These are phyloP conservation scores for Melanogaster broomeanus DNA, from an alignment of 768 basidiomycete genomes.

Conservation along the genomic window DNA sequence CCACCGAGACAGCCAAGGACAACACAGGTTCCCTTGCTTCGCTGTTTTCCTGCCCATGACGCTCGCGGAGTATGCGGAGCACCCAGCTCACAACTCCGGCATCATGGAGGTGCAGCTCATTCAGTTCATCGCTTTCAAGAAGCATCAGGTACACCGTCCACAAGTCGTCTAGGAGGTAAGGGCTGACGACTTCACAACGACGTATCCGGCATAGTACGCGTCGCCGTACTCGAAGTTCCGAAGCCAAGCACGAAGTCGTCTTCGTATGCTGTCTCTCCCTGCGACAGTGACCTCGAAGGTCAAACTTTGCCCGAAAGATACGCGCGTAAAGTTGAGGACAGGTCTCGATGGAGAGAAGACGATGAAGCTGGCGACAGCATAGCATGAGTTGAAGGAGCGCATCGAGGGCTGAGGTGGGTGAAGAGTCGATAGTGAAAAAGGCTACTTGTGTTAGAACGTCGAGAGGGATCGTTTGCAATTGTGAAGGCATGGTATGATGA, in stretches of 20 bases:
- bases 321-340: slow-evolving; percentile 59
- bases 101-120: slow-evolving; percentile 44
- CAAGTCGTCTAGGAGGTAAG: slow-evolving; percentile 44
- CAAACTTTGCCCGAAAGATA: slow-evolving; percentile 54
- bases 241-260: slow-evolving; percentile 42
- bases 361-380: slow-evolving; percentile 46
- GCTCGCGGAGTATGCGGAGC: slow-evolving; percentile 21
- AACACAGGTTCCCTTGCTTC: slow-evolving; percentile 15
- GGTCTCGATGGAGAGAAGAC: slow-evolving; percentile 40
- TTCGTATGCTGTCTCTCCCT: slow-evolving; percentile 32
- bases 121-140: slow-evolving; percentile 54
- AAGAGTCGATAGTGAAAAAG: slow-evolving; percentile 42
- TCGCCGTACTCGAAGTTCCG: slow-evolving; percentile 50
- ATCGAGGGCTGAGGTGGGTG: slow-evolving; percentile 39
- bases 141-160: slow-evolving; percentile 62
- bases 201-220: slow-evolving; percentile 50
- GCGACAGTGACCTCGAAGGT: slow-evolving; percentile 31
- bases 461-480: slow-evolving; percentile 49
- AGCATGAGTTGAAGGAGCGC: slow-evolving; percentile 46
- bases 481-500: slow-evolving; percentile 42
- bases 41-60: slow-evolving; percentile 3
- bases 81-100: slow-evolving; percentile 40
- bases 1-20: slow-evolving; percentile 32
- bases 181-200: slow-evolving; percentile 26
- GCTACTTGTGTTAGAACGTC: slow-evolving; percentile 62